Conservation (phyloP, 106 monocot genomes). For the Allium sativum region DNA sequence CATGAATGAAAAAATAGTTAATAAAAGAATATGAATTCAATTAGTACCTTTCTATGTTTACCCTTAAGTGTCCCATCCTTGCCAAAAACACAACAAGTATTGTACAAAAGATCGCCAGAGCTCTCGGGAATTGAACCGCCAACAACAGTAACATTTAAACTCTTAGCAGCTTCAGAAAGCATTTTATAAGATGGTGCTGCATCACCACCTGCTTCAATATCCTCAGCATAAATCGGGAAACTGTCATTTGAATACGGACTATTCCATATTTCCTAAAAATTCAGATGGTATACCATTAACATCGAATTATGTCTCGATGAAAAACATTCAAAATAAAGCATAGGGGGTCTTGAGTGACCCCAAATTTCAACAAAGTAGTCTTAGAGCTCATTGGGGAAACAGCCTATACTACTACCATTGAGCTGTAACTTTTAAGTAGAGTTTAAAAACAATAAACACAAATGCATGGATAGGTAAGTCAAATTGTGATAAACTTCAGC, state of each 20-base stretch:
- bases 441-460: too few relatives aligned
- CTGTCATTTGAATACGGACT: constrained; percentile 96
- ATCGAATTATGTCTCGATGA: neutral
- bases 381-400: too few relatives aligned
- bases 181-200: constrained; percentile 67
- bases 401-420: too few relatives aligned
- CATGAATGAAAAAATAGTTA: too few relatives aligned
- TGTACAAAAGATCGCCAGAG: constrained; percentile 64
- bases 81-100: constrained; percentile 94
- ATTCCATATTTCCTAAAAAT: constrained; percentile 94
- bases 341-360: neutral
- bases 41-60: constrained; percentile 89
- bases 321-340: neutral
- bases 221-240: constrained; percentile 88
- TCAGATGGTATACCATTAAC: too few relatives aligned
- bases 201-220: constrained; percentile 84
- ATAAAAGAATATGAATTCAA: too few relatives aligned
- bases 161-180: constrained; percentile 77
- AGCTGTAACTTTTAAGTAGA: too few relatives aligned
- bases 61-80: constrained; percentile 79
- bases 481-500: too few relatives aligned
- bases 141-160: constrained; percentile 65
- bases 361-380: too few relatives aligned
- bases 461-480: too few relatives aligned
- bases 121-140: constrained; percentile 95